A percentile compares a stretch with the other conserved stretches of the same genome.
Evolutionary conservation across 306 rosid genomes (phyloP).

Genomic region (Elaeagnus macrophylla): DNA sequence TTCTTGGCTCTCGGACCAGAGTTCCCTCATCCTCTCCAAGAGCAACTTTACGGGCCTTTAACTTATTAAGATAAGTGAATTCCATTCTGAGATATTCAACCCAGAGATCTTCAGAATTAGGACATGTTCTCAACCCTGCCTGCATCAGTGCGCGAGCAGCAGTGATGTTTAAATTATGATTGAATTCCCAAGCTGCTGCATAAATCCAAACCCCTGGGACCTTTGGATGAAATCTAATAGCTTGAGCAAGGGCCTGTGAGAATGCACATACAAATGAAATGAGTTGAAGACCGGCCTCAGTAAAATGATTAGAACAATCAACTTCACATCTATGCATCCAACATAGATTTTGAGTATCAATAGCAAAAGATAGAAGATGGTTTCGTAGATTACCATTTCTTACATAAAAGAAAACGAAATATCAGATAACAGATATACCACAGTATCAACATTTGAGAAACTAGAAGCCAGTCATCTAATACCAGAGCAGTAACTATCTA

Average conservation of each 20-base stretch:
- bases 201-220: constrained; percentile 86
- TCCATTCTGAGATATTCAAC: constrained; percentile 93
- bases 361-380: no score
- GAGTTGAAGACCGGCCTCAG: no score
- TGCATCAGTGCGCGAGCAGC: constrained; percentile 90
- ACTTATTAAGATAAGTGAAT: constrained; percentile 71
- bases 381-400: no score
- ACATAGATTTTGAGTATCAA: no score
- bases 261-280: no score
- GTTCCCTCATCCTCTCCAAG: constrained; percentile 82
- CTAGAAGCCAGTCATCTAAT: no score
- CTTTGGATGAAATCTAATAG: constrained; percentile 78
- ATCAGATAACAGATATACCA: no score
- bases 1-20: constrained; percentile 30
- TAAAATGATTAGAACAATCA: no score
- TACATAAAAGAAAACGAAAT: no score
- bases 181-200: constrained; percentile 99
- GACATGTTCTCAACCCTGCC: constrained; percentile 72
- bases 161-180: constrained; percentile 57
- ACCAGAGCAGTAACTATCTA: no score
- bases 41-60: constrained; percentile 86
- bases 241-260: constrained; percentile 71
- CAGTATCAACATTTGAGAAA: no score
- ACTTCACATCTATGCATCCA: no score
- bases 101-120: constrained; percentile 81